Conservation (phyloP, 176 grass and related monocot species). For the Carex parvula region DNA sequence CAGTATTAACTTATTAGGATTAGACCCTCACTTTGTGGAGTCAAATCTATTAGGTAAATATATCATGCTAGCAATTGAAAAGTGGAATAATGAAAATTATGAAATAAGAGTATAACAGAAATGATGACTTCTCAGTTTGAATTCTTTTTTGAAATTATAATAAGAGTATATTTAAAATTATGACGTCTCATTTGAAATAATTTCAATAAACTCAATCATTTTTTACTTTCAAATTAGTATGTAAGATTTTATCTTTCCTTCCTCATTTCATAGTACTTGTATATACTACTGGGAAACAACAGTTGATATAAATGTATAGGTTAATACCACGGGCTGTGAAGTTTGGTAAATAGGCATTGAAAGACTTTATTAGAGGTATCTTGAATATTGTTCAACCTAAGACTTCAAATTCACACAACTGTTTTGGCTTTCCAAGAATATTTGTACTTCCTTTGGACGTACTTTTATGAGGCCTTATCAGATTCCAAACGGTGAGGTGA, state of each 20-base stretch:
- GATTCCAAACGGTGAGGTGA: not conserved
- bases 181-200: too few relatives aligned
- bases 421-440: not conserved
- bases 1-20: not conserved
- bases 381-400: not conserved
- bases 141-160: too few relatives aligned
- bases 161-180: too few relatives aligned
- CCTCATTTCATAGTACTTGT: not conserved
- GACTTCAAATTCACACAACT: slow-evolving; percentile 15
- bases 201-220: too few relatives aligned
- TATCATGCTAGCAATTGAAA: not conserved
- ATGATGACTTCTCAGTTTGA: not conserved
- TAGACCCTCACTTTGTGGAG: not conserved
- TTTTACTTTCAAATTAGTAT: too few relatives aligned
- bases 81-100: not conserved
- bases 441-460: not conserved
- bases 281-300: not conserved
- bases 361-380: not conserved
- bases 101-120: not conserved
- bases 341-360: not conserved
- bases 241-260: too few relatives aligned
- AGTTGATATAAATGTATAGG: not conserved
- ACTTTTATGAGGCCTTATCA: not conserved
- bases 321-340: not conserved
- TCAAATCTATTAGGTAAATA: slow-evolving; percentile 1